Base-by-base conservation (phyloP, 2,329 filamentous ascomycete species). In the Paraconiothyrium sp. region DNA sequence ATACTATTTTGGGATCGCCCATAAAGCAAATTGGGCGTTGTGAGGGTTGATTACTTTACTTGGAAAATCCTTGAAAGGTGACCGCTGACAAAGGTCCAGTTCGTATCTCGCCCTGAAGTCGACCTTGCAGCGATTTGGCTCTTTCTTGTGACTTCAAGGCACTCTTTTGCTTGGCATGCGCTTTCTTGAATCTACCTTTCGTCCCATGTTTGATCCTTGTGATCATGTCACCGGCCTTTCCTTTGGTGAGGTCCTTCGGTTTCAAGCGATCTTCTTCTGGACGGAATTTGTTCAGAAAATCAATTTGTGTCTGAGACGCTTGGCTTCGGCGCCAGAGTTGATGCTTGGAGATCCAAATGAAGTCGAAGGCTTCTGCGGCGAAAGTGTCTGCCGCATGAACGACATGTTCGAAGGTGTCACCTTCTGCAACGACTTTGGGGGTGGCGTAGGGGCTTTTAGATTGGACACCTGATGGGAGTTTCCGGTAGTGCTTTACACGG, bases 121-220 rank as follows among this genome's bases (percentile, higher is more conserved):
- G 73, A 60, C 78, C 73, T 58, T 76, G 77, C 47, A 76, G 64
- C 41, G 75, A 79, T 55, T 84, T 84, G 47, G 82, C 85, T 74
- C 85, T 88, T 57, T 84, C 80, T 49, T 66, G 72, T 37, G 66
- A 68, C 52, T 71, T 70, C 27, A 64, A 48, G 37, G 70, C 69
- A 20, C 58, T 64, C 35, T 67, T 70, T 46, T 74, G 76, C 58
- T 72, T 74, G 2, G 70, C 72, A 34, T 72, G 76, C 24, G 75
- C 76, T 71, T 76, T 82, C 51, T 73, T 69, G 37, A 69, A 80
- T 80, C 87, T 64, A 79, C 91, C 77, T 83, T 87, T 83, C 0
- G 92, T 92, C 0, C 94, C 94, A 74, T 95, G 91, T 76, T 90
- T 94, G 63, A 97, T 75, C 78, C 97, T 96, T 8, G 92, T 96